phyloP scores from a whole-genome alignment of 148 eudicot species.

The Rhododendron williamsianum region DNA sequence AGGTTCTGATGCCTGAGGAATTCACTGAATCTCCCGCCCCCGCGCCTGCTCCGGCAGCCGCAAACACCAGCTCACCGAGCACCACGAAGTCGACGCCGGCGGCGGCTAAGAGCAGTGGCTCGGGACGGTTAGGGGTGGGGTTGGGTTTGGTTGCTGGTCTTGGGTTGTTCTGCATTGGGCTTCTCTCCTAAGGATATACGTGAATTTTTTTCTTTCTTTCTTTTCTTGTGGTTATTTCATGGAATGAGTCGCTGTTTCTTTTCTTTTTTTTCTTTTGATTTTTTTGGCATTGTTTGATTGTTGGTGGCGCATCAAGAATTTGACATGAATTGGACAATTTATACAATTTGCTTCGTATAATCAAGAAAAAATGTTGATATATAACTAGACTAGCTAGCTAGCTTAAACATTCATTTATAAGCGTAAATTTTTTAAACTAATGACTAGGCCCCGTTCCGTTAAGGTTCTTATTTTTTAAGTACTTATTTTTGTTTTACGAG shows the following conservation, averaged over 20 bases:
- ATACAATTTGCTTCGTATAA: too few relatives aligned
- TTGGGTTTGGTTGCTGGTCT: slow-evolving; percentile 34
- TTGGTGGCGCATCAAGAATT: background rate
- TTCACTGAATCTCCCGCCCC: slow-evolving; percentile 40
- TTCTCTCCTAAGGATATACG: slow-evolving; percentile 25
- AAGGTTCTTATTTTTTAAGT: too few relatives aligned
- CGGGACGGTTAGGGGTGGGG: slow-evolving; percentile 31
- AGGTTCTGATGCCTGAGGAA: slow-evolving; percentile 52
- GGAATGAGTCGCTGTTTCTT: background rate
- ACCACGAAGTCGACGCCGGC: slow-evolving; percentile 10
- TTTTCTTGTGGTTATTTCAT: background rate
- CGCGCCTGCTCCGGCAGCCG: slow-evolving; percentile 7
- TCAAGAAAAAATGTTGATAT: too few relatives aligned
- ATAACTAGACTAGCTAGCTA: too few relatives aligned
- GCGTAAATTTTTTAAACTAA: too few relatives aligned
- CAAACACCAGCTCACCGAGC: background rate
- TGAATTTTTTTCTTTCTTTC: background rate
- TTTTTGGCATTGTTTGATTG: background rate
- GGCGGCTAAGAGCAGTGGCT: slow-evolving; percentile 16
- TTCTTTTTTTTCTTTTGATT: background rate
- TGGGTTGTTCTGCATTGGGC: slow-evolving; percentile 36
- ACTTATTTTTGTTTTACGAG: too few relatives aligned
- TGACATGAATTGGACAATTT: background rate
- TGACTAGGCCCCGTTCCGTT: too few relatives aligned
- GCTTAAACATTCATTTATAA: too few relatives aligned